Percentiles rank a stretch among this genome's conserved stretches.
Evolutionary conservation across 768 basidiomycete species (phyloP).

Genomic region (Sarcomyxa edulis): DNA sequence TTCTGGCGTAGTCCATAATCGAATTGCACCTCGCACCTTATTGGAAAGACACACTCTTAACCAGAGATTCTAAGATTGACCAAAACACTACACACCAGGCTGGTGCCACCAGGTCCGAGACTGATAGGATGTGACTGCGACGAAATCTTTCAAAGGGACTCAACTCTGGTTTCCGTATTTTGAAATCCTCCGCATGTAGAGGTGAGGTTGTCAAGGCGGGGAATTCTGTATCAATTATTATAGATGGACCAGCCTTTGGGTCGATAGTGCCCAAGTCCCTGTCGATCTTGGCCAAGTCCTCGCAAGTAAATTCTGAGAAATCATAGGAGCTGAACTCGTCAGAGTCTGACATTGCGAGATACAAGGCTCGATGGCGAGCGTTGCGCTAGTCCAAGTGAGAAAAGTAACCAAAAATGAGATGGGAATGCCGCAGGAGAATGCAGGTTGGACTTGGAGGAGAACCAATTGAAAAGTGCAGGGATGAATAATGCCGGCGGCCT

Average conservation of each 20-base stretch:
- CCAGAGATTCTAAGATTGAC: neutral
- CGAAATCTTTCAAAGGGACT: conserved; percentile 42
- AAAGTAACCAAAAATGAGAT: too few species aligned
- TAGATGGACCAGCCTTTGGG: conserved; percentile 21
- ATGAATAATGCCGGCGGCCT: too few species aligned
- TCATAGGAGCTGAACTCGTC: conserved; percentile 47
- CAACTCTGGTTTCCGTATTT: neutral
- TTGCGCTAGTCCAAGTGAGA: too few species aligned
- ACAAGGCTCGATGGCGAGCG: too few species aligned
- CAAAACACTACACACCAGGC: conserved; percentile 45
- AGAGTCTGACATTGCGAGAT: conserved; percentile 18
- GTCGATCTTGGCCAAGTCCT: conserved; percentile 51
- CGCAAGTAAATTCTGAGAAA: conserved; percentile 46
- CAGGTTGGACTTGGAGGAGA: too few species aligned
- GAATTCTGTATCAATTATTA: conserved; percentile 29
- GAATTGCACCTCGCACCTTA: conserved; percentile 77
- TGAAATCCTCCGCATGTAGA: neutral
- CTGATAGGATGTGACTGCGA: conserved; percentile 42
- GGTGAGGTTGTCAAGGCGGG: neutral
- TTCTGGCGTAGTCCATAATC: conserved; percentile 68
- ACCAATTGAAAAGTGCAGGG: too few species aligned
- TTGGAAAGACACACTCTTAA: conserved; percentile 1
- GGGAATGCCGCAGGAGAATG: too few species aligned
- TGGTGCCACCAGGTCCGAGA: conserved; percentile 58
- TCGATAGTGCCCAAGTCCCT: conserved; percentile 2